Conservation (phyloP, 1,139 yeast genomes). For the Suhomyces wounanorum region DNA sequence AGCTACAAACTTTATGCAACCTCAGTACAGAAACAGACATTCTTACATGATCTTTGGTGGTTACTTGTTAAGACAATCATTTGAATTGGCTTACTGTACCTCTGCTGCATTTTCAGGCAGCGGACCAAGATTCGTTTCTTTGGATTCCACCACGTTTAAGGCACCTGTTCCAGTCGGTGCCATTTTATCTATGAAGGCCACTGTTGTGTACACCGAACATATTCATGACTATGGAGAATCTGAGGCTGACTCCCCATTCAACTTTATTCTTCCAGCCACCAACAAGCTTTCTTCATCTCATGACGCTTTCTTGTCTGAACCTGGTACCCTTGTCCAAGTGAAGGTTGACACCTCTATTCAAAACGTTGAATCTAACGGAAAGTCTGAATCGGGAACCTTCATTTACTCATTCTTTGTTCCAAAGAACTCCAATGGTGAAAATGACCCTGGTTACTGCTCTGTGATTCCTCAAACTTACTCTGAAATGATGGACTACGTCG, state of each 20-base stretch:
- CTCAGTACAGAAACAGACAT: conserved; percentile 92
- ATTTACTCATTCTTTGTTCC: conserved; percentile 88
- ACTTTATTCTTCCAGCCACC: conserved; percentile 58
- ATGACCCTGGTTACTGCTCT: conserved; percentile 52
- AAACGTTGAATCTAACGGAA: conserved; percentile 48
- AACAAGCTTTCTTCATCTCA: conserved; percentile 55
- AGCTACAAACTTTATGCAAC: conserved; percentile 90
- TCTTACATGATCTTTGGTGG: conserved; percentile 96
- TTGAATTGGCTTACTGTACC: conserved; percentile 89
- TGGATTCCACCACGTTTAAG: conserved; percentile 87
- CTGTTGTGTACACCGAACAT: conserved; percentile 82
- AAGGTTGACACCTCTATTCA: conserved; percentile 82
- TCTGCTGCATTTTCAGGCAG: conserved; percentile 86
- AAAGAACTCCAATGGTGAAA: conserved; percentile 38
- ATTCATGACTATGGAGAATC: conserved; percentile 45
- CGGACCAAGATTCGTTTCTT: conserved; percentile 83
- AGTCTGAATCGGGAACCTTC: conserved; percentile 75
- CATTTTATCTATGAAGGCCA: conserved; percentile 76
- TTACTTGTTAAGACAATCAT: conserved; percentile 84
- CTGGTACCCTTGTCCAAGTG: conserved; percentile 90
- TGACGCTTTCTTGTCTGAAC: conserved; percentile 63
- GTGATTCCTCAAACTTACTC: conserved; percentile 85
- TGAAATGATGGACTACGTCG: conserved; percentile 90
- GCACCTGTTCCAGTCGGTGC: conserved; percentile 96
- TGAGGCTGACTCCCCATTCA: conserved; percentile 41